These are phyloP conservation scores for Podospora didyma DNA, from an alignment of 495 filamentous ascomycete species.

Conservation along the genomic window DNA sequence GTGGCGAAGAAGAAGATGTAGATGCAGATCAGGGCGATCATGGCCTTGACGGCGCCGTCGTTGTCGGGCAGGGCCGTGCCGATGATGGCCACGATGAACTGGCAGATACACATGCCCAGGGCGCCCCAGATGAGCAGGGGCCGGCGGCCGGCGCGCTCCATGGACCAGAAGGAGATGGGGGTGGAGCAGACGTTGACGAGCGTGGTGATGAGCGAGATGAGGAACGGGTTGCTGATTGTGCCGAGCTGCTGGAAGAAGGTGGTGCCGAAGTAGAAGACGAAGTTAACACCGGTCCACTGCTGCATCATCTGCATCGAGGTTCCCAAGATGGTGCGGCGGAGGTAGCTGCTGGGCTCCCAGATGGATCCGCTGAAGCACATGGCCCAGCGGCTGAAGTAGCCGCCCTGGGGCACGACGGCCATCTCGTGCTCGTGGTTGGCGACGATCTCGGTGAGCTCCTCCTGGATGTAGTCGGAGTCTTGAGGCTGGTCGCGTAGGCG, in stretches of 20 bases:
- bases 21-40: slow-evolving; percentile 74
- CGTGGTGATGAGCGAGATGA: slow-evolving; percentile 74
- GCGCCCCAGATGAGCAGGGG: slow-evolving; percentile 72
- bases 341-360: slow-evolving; percentile 46
- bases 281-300: slow-evolving; percentile 70
- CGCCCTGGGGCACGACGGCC: slow-evolving; percentile 54
- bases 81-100: slow-evolving; percentile 79
- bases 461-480: slow-evolving; percentile 57
- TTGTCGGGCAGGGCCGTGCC: slow-evolving; percentile 50
- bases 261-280: slow-evolving; percentile 86
- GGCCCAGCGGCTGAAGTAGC: slow-evolving; percentile 60
- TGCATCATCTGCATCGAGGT: slow-evolving; percentile 70
- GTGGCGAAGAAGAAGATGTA: slow-evolving; percentile 81
- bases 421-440: slow-evolving; percentile 78
- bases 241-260: slow-evolving; percentile 72
- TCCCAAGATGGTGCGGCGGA: slow-evolving; percentile 71
- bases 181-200: slow-evolving; percentile 82
- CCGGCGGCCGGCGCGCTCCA: slow-evolving; percentile 77
- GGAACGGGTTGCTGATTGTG: slow-evolving; percentile 69
- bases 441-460: slow-evolving; percentile 73
- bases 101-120: slow-evolving; percentile 71
- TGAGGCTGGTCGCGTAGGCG: slow-evolving; percentile 63
- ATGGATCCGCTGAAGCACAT: slow-evolving; percentile 61
- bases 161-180: slow-evolving; percentile 72
- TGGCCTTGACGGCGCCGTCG: slow-evolving; percentile 56